Conservation (phyloP, 2,329 filamentous ascomycete genomes). For the Fusarium sp. region DNA sequence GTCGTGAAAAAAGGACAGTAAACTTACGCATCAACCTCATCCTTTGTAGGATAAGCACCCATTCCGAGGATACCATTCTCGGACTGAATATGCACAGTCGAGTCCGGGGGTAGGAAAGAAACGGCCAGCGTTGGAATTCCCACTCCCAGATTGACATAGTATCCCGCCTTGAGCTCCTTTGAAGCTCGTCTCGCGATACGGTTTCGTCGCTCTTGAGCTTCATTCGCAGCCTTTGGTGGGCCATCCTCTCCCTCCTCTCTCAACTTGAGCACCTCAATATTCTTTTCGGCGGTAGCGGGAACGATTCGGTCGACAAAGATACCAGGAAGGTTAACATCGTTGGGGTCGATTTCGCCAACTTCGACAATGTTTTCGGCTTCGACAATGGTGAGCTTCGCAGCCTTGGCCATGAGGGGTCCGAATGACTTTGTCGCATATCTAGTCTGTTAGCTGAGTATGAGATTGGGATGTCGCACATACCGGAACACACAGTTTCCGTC, state of each 20-base stretch:
- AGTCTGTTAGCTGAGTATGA: not conserved
- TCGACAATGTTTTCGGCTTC: conserved; percentile 88
- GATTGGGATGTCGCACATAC: conserved; percentile 46
- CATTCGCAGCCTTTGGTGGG: conserved; percentile 56
- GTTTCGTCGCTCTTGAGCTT: conserved; percentile 67
- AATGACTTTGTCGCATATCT: conserved; percentile 81
- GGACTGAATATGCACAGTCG: conserved; percentile 84
- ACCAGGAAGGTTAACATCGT: conserved; percentile 81
- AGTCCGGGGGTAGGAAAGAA: conserved; percentile 74
- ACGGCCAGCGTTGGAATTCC: conserved; percentile 90
- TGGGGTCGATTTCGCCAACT: conserved; percentile 76
- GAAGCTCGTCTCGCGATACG: conserved; percentile 82
- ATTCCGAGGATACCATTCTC: conserved; percentile 90
- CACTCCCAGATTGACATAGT: conserved; percentile 83
- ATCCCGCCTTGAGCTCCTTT: conserved; percentile 83
- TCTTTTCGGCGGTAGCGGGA: conserved; percentile 75
- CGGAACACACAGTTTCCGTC: conserved; percentile 84
- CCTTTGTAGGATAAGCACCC: conserved; percentile 80
- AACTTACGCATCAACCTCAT: conserved; percentile 72
- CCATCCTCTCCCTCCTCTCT: conserved; percentile 56
- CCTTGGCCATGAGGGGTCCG: conserved; percentile 82
- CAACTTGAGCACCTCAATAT: conserved; percentile 75
- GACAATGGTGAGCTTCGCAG: conserved; percentile 80
- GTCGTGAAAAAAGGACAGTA: no score
- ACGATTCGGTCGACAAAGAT: conserved; percentile 88